Percentiles rank a stretch among this genome's conserved stretches.
phyloP scores from a whole-genome alignment of 2,329 filamentous ascomycete species.

The Cordyceps cicadae region DNA sequence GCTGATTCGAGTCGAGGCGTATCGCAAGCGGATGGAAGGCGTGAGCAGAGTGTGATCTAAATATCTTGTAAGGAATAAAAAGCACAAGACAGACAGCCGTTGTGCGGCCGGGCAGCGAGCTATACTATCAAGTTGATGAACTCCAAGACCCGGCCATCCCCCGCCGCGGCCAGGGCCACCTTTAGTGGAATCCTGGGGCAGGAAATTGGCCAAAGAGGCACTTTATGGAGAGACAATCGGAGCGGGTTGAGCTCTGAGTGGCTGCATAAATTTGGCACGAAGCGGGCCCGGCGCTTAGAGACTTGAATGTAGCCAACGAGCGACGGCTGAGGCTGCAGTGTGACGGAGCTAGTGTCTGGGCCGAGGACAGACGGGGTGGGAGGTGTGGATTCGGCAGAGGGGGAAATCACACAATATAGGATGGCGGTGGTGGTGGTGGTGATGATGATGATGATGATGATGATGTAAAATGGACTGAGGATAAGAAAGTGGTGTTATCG shows the following conservation, averaged over 20 bases:
- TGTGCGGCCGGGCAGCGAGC: conserved; percentile 1
- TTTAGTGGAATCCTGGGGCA: conserved; percentile 1
- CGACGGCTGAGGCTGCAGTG: conserved; percentile 8
- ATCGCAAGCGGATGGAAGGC: not conserved
- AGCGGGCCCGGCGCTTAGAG: conserved; percentile 20
- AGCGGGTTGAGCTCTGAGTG: conserved; percentile 17
- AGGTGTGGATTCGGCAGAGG: not conserved
- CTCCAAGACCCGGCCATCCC: not conserved
- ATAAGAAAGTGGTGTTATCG: not conserved
- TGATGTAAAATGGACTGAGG: not conserved
- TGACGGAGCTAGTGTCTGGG: conserved; percentile 12
- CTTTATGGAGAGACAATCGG: conserved; percentile 19
- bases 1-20: not conserved
- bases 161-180: not conserved
- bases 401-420: not conserved
- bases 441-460: not conserved
- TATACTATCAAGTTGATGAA: conserved; percentile 4
- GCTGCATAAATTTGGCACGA: conserved; percentile 22
- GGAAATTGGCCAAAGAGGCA: conserved; percentile 7
- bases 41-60: conserved; percentile 1
- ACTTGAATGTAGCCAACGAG: conserved; percentile 11
- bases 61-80: conserved; percentile 5
- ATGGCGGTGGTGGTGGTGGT: not conserved
- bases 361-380: not conserved
- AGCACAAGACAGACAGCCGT: not conserved